Evolutionary conservation across 2,329 filamentous ascomycete genomes (phyloP).

Genomic region (Claviceps fusiformis): DNA sequence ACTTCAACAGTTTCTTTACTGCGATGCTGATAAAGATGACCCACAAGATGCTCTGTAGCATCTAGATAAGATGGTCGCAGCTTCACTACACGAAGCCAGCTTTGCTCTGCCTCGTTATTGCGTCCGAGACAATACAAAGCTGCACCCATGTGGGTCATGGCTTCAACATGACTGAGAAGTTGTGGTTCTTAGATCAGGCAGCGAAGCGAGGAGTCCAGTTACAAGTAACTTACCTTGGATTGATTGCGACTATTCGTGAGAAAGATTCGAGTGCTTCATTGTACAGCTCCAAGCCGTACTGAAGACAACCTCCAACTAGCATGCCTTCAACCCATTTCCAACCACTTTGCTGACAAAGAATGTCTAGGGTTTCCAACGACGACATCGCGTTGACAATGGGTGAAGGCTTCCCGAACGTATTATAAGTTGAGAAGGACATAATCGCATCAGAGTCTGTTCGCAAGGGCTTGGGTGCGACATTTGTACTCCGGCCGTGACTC

Average conservation of each 20-base stretch:
- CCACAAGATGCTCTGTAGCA: constrained; percentile 86
- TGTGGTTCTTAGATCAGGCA: constrained; percentile 6
- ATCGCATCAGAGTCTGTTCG: background rate
- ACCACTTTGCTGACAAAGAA: constrained; percentile 62
- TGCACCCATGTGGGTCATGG: constrained; percentile 84
- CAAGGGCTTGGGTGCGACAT: background rate
- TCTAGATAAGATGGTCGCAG: constrained; percentile 81
- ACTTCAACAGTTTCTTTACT: constrained; percentile 75
- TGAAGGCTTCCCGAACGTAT: constrained; percentile 14
- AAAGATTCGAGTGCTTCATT: constrained; percentile 66
- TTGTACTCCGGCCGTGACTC: background rate
- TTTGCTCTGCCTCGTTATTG: constrained; percentile 68
- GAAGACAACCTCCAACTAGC: constrained; percentile 77
- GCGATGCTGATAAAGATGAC: constrained; percentile 71
- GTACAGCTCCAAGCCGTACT: constrained; percentile 80
- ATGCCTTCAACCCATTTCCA: constrained; percentile 93
- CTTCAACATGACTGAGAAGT: constrained; percentile 64
- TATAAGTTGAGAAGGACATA: constrained; percentile 4
- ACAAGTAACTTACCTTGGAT: constrained; percentile 35
- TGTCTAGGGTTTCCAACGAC: constrained; percentile 58
- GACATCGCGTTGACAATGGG: constrained; percentile 43
- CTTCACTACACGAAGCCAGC: constrained; percentile 77
- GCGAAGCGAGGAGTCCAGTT: constrained; percentile 16
- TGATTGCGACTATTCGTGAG: constrained; percentile 43
- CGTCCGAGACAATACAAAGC: constrained; percentile 74